Evolutionary conservation across 2,329 filamentous ascomycete species (phyloP).

Genomic region (Phialophora chinensis): DNA sequence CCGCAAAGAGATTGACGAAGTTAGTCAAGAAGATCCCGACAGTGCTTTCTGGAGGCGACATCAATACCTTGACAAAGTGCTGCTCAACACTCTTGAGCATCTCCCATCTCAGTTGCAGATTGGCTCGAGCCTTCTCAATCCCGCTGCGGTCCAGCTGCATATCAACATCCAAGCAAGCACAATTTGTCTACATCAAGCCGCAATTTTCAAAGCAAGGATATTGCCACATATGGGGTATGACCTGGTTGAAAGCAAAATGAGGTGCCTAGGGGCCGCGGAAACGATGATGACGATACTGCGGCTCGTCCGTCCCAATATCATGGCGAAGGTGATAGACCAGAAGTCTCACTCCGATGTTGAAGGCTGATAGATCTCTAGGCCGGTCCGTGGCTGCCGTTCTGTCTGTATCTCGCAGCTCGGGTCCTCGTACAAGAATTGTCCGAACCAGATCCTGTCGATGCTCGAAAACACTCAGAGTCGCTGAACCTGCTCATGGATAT

Average conservation of each 20-base stretch:
- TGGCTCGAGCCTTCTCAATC: background rate
- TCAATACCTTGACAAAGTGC: conserved; percentile 5
- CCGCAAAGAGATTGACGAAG: conserved; percentile 10
- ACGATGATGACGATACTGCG: conserved; percentile 22
- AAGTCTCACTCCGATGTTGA: background rate
- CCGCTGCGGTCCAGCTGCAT: conserved; percentile 6
- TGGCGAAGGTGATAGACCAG: conserved; percentile 4
- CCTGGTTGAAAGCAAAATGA: conserved; percentile 3
- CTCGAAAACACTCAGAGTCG: background rate
- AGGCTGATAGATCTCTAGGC: conserved; percentile 1
- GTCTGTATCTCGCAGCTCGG: conserved; percentile 16
- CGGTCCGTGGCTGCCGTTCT: conserved; percentile 16
- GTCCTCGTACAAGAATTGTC: conserved; percentile 12
- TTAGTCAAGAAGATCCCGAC: background rate
- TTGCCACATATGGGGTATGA: background rate
- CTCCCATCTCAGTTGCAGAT: conserved; percentile 15
- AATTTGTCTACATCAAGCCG: conserved; percentile 18
- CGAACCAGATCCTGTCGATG: background rate
- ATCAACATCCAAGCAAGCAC: conserved; percentile 20
- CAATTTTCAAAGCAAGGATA: background rate
- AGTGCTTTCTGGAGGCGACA: conserved; percentile 12
- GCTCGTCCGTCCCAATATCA: background rate
- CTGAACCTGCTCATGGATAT: conserved; percentile 10
- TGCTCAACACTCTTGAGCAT: conserved; percentile 15
- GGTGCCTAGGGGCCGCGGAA: conserved; percentile 9